Evolutionary conservation across 2,329 filamentous ascomycete species (phyloP), one percentile per base, ranked within the genome.

Genomic region (Pleoardoris graminearum): DNA sequence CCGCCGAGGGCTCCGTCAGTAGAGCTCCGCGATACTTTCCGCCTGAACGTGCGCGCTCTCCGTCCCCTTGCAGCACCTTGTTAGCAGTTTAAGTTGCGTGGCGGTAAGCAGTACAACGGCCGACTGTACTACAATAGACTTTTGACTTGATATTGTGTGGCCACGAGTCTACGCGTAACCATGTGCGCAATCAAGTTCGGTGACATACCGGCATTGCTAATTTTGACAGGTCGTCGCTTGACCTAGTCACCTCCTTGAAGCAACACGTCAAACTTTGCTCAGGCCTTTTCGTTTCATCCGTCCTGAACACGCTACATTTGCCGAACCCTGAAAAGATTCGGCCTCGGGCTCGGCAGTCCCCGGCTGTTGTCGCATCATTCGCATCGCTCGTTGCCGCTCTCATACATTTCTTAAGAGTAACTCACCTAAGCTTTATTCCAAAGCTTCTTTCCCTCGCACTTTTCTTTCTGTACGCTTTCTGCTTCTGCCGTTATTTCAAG

Each of bases 351-450:
- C 53, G 52, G 51, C 53, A 17, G 7, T 21, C 23, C 46, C 53
- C 46, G 47, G 21, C 36, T 19, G 36, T 27, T 19, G 30, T 42
- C 27, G 47, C 41, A 43, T 55, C 45, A 54, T 50, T 55, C 52
- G 44, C 52, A 54, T 51, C 52, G n/a, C 54, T 53, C 43, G n/a
- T 14, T 10, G 12, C 50, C 50, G 45, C 39, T 23, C 32, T 30
- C 16, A 32, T 32, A 36, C 33, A 32, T 16, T 25, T 51, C 39
- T 51, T 50, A 55, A 58, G 36, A 27, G 21, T 29, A 33, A 35
- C 32, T 41, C 33, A 38, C 45, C 51, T 50, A 58, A 58, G 54
- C 56, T 58, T 59, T 61, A 47, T 36, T 54, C 56, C 60, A 57
- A 63, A 56, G 48, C 41, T 42, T 54, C 43, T 30, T 39, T 22